Evolutionary conservation across 1,284 basidiomycete genomes (phyloP), one percentile per base, ranked within the genome.

Genomic region (Uromyces viciae-fabae): DNA sequence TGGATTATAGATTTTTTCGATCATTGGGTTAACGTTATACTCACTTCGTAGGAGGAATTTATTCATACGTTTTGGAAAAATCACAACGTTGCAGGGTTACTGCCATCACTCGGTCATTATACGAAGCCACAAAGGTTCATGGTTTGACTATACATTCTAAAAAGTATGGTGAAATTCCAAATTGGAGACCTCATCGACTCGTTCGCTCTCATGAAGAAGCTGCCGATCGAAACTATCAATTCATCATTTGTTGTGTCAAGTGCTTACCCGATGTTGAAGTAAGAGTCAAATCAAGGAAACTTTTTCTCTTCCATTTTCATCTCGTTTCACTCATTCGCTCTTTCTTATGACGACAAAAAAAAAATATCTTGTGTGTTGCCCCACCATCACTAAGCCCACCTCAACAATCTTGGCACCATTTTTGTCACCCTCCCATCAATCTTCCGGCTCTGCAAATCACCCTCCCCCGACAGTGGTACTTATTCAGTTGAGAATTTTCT

Each of bases 201-300:
- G 81, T 83, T 31, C 60, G 60, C 19, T 72, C 78, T 33, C 54
- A 82, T 22, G 72, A 71, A 22, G 83, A 84, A 62, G 84, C 76
- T n/a, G 40, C 22, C 66, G 76, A 79, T 31, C 36, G 76, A 9
- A 68, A 79, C 56, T 79, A 79, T 42, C 33, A 40, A 43, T 79
- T 71, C 31, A 79, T 79, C 36, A 40, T 79, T 42, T 54, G 52
- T 36, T 46, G 2, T 22, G 60, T 79, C 49, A 79, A 79, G 60
- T 79, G 64, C 43, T 71, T 79, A n/a, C 76, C 76, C 36, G 76
- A 79, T 11, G 76, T 87, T 42, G 84, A 86, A 78, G 85, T 77
- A 36, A 75, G 56, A 62, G 19, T 40, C 28, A 42, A 31, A 38
- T 31, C 52, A 19, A 11, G 25, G 1, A 22, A 14, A 22, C 49